These are phyloP conservation scores for Albizia julibrissin DNA, from an alignment of 306 rosid species.

Conservation along the genomic window DNA sequence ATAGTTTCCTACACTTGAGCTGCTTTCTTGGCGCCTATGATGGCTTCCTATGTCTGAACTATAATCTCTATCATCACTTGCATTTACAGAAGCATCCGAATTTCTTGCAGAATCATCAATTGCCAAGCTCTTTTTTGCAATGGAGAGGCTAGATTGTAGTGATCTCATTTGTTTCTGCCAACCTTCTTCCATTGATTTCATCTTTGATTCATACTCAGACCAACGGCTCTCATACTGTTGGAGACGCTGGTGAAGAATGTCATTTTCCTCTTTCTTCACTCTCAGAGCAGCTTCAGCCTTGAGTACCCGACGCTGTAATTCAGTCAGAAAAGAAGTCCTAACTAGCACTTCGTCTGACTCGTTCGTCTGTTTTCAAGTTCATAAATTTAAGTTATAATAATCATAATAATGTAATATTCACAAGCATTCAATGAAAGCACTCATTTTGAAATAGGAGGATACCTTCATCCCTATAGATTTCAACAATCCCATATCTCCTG, in stretches of 20 bases:
- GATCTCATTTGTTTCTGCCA: conserved; percentile 99
- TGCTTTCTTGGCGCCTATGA: conserved; percentile 38
- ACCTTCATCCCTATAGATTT: conserved; percentile 62
- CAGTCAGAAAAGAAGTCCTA: conserved; percentile 82
- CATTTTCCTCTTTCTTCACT: conserved; percentile 92
- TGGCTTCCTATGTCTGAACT: conserved; percentile 77
- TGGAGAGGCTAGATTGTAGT: conserved; percentile 93
- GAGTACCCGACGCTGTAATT: conserved; percentile 86
- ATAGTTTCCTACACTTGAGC: conserved; percentile 7
- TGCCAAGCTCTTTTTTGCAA: conserved; percentile 94
- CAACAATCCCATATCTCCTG: conserved; percentile 71
- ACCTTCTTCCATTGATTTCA: conserved; percentile 98
- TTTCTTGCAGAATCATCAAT: conserved; percentile 87
- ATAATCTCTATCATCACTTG: conserved; percentile 75
- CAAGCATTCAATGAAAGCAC: conserved; percentile 29
- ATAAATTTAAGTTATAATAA: conserved; percentile 22
- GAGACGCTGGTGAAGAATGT: conserved; percentile 86
- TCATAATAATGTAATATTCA: background rate
- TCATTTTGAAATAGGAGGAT: conserved; percentile 14
- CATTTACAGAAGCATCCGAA: conserved; percentile 86
- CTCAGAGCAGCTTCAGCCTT: conserved; percentile 85
- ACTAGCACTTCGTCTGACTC: conserved; percentile 82
- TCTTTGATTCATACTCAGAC: conserved; percentile 91
- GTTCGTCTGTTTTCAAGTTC: conserved; percentile 51
- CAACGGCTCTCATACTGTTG: conserved; percentile 95